Conservation (phyloP, 257 asterid species). For the Solanum neorickii region DNA sequence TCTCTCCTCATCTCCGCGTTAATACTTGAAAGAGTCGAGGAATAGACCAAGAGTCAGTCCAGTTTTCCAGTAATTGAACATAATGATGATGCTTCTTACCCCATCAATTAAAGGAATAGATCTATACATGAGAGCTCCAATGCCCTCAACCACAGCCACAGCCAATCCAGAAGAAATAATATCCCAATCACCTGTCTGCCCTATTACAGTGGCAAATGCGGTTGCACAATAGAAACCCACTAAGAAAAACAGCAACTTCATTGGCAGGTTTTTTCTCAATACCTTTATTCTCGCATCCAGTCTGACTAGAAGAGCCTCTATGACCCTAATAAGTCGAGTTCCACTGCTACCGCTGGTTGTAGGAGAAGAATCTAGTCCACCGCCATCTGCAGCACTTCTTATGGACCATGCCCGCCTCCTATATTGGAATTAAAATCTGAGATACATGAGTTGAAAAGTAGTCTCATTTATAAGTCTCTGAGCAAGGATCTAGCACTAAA, state of each 20-base stretch:
- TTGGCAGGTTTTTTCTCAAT: conserved; percentile 55
- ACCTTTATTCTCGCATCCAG: conserved; percentile 33
- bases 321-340: conserved; percentile 61
- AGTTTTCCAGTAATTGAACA: conserved; percentile 86
- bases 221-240: conserved; percentile 94
- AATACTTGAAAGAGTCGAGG: conserved; percentile 88
- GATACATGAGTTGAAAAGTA: neutral
- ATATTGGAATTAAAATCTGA: neutral
- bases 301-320: conserved; percentile 41
- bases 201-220: conserved; percentile 83
- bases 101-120: conserved; percentile 41
- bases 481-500: neutral
- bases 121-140: conserved; percentile 87
- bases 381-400: conserved; percentile 62
- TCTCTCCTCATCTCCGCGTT: neutral
- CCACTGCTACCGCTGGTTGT: conserved; percentile 31
- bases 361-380: conserved; percentile 33
- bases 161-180: conserved; percentile 83
- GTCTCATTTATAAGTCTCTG: neutral
- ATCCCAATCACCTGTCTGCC: conserved; percentile 99
- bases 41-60: conserved; percentile 86
- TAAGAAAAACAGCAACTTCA: conserved; percentile 59
- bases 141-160: conserved; percentile 87
- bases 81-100: conserved; percentile 33
- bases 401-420: conserved; percentile 49